Conservation (phyloP, 2,329 filamentous ascomycete species). For the Fusarium verrucosum region DNA sequence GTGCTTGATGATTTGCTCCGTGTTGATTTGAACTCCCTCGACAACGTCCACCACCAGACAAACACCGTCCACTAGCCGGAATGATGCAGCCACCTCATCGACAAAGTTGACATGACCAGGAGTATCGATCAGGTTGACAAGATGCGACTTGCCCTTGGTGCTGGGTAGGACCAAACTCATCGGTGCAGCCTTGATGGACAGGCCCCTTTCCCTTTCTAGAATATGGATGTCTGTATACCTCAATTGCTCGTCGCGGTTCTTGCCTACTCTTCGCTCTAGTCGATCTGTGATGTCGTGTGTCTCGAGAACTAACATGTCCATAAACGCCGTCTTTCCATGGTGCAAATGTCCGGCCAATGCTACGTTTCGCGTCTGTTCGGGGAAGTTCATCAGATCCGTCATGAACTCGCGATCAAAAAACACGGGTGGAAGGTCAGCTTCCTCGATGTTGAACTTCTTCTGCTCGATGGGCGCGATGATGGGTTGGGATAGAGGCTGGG, state of each 20-base stretch:
- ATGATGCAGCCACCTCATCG: conserved; percentile 89
- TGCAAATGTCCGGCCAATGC: conserved; percentile 93
- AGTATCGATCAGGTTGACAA: conserved; percentile 94
- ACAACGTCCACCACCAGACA: conserved; percentile 95
- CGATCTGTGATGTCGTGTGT: conserved; percentile 87
- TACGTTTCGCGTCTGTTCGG: conserved; percentile 92
- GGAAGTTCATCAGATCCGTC: conserved; percentile 95
- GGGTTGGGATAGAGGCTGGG: conserved; percentile 88
- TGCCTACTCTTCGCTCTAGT: conserved; percentile 82
- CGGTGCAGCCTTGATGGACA: conserved; percentile 91
- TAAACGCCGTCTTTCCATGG: conserved; percentile 96
- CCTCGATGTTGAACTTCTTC: conserved; percentile 96
- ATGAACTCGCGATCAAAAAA: conserved; percentile 91
- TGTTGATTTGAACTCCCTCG: conserved; percentile 98
- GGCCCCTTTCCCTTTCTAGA: conserved; percentile 85
- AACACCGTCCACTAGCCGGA: conserved; percentile 89
- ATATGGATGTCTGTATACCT: conserved; percentile 94
- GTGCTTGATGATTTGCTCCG: conserved; percentile 96
- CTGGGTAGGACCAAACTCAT: conserved; percentile 93
- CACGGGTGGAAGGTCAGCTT: conserved; percentile 88
- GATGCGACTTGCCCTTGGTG: conserved; percentile 91
- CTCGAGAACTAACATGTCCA: conserved; percentile 97
- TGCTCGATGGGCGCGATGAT: conserved; percentile 93
- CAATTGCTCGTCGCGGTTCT: conserved; percentile 85
- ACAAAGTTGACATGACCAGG: conserved; percentile 99